phyloP scores from a whole-genome alignment of 2,329 filamentous ascomycete genomes.

The Aspergillus tanneri region DNA sequence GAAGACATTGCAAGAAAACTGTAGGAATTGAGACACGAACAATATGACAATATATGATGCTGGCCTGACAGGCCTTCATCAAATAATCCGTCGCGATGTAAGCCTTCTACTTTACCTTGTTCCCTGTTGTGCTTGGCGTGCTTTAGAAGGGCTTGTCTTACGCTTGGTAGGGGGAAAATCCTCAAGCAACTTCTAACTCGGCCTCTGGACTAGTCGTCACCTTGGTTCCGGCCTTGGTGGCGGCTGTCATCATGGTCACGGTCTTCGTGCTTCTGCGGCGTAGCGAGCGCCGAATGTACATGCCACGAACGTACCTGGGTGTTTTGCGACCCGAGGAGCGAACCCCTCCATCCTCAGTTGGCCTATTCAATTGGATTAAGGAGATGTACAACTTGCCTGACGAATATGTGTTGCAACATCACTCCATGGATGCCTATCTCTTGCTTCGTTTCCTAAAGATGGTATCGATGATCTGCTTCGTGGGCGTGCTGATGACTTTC shows the following conservation, averaged over 20 bases:
- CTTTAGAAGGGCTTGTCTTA: not conserved
- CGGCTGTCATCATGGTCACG: conserved; percentile 48
- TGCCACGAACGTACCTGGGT: conserved; percentile 56
- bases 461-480: conserved; percentile 72
- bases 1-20: not conserved
- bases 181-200: conserved; percentile 33
- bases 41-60: not conserved
- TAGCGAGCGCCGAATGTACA: conserved; percentile 52
- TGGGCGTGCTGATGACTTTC: conserved; percentile 81
- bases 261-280: conserved; percentile 53
- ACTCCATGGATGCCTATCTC: conserved; percentile 88
- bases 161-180: conserved; percentile 10
- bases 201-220: conserved; percentile 51
- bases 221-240: conserved; percentile 47
- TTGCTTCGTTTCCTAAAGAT: conserved; percentile 87
- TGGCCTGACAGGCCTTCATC: not conserved
- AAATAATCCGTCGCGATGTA: not conserved
- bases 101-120: not conserved
- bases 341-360: conserved; percentile 58
- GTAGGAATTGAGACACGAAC: not conserved
- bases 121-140: not conserved
- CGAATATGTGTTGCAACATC: conserved; percentile 80
- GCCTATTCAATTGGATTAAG: conserved; percentile 66
- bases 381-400: conserved; percentile 69
- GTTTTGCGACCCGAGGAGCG: conserved; percentile 55